A percentile compares a stretch with the other conserved stretches of the same genome.
phyloP scores from a whole-genome alignment of 371 early-diverging fungal species.

The Mortierella sp. region DNA sequence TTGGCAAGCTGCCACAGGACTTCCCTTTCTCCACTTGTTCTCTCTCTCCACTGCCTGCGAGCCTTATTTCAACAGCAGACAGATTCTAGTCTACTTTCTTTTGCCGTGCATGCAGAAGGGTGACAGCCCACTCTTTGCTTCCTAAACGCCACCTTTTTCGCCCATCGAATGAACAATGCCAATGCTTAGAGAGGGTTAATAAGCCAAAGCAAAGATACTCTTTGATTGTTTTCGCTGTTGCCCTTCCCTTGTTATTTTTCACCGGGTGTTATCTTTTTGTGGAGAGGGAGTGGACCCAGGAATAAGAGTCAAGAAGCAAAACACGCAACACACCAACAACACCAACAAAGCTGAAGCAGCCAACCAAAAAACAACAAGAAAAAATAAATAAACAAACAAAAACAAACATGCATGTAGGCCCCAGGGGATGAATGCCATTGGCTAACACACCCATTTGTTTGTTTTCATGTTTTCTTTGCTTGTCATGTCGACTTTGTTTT shows the following conservation, averaged over 20 bases:
- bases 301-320: background rate
- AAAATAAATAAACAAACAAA: constrained; percentile 1
- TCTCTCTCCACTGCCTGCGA: background rate
- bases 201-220: background rate
- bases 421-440: constrained; percentile 10
- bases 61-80: background rate
- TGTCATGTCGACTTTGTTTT: background rate
- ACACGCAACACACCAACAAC: background rate
- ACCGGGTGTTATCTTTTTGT: background rate
- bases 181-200: background rate
- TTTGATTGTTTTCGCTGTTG: background rate
- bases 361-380: background rate
- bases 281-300: constrained; percentile 5
- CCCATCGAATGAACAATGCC: background rate
- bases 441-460: background rate
- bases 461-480: background rate
- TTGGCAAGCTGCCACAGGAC: background rate
- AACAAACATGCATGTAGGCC: constrained; percentile 21
- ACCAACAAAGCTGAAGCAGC: too few species aligned
- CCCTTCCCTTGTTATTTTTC: background rate
- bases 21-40: background rate
- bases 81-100: background rate
- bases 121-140: background rate
- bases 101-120: background rate
- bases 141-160: constrained; percentile 4